Conservation (phyloP, 495 filamentous ascomycete species). For the Penicillium steckii region DNA sequence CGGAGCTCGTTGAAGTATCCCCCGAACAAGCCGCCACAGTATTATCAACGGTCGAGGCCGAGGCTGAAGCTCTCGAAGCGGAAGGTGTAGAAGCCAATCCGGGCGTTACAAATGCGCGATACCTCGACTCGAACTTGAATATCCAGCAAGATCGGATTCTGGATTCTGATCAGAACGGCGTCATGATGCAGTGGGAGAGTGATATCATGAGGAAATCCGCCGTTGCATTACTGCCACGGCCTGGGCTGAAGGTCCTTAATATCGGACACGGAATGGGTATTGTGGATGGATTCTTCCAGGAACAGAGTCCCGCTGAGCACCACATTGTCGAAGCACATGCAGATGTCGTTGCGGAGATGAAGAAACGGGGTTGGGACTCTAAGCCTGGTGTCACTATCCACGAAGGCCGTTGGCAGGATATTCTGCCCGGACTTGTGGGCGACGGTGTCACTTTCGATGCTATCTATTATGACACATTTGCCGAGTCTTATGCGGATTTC, state of each 20-base stretch:
- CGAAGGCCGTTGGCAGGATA: slow-evolving; percentile 81
- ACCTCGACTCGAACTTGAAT: slow-evolving; percentile 73
- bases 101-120: slow-evolving; percentile 62
- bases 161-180: slow-evolving; percentile 78
- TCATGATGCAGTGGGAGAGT: slow-evolving; percentile 98
- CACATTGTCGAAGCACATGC: slow-evolving; percentile 95
- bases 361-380: slow-evolving; percentile 58
- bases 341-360: slow-evolving; percentile 71
- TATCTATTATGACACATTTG: slow-evolving; percentile 98
- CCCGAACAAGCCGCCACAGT: slow-evolving; percentile 5
- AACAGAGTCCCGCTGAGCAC: slow-evolving; percentile 60
- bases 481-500: slow-evolving; percentile 84
- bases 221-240: slow-evolving; percentile 54
- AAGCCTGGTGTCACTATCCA: slow-evolving; percentile 64
- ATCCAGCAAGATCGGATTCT: slow-evolving; percentile 75
- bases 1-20: slow-evolving; percentile 33
- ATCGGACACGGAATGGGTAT: slow-evolving; percentile 98
- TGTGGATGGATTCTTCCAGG: slow-evolving; percentile 79
- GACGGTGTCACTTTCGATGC: slow-evolving; percentile 76
- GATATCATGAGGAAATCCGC: slow-evolving; percentile 83
- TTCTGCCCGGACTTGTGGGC: slow-evolving; percentile 69
- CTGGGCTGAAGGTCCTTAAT: slow-evolving; percentile 75
- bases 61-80: slow-evolving; percentile 11
- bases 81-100: slow-evolving; percentile 18
- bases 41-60: slow-evolving; percentile 5